Conservation (phyloP, 352 stramenopile species). For the Phytopythium cucurbitacearum region DNA sequence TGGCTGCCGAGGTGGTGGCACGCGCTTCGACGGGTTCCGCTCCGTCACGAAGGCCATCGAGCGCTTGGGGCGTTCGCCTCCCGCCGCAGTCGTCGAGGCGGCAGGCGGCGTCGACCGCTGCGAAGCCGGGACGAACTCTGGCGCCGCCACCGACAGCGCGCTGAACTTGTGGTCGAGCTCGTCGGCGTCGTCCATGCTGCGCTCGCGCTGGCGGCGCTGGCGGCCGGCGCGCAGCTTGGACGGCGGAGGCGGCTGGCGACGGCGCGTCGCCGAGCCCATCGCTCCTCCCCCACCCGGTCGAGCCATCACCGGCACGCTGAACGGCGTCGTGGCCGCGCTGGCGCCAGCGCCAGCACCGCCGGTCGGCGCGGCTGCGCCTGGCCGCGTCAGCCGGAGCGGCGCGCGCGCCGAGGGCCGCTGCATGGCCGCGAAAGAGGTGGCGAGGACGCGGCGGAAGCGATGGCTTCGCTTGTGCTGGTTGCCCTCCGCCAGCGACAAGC, state of each 20-base stretch:
- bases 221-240: conserved; percentile 54
- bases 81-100: conserved; percentile 7
- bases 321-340: conserved; percentile 1
- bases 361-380: no score
- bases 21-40: conserved; percentile 9
- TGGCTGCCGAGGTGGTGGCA: conserved; percentile 3
- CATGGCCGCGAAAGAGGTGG: no score
- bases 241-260: not conserved
- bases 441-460: no score
- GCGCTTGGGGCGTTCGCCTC: conserved; percentile 9
- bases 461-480: no score
- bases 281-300: not conserved
- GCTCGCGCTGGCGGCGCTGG: conserved; percentile 48
- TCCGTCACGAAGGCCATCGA: conserved; percentile 59
- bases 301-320: not conserved
- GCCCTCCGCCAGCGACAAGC: no score
- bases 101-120: conserved; percentile 4
- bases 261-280: conserved; percentile 6
- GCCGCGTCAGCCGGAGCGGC: conserved; percentile 1
- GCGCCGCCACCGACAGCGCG: conserved; percentile 44
- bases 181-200: conserved; percentile 45
- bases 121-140: conserved; percentile 43
- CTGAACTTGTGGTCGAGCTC: conserved; percentile 68
- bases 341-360: conserved; percentile 6
- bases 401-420: not conserved